Percentiles rank a stretch among this genome's conserved stretches.
phyloP scores from a whole-genome alignment of 371 early-diverging fungal genomes.

The Nematocida parisii region DNA sequence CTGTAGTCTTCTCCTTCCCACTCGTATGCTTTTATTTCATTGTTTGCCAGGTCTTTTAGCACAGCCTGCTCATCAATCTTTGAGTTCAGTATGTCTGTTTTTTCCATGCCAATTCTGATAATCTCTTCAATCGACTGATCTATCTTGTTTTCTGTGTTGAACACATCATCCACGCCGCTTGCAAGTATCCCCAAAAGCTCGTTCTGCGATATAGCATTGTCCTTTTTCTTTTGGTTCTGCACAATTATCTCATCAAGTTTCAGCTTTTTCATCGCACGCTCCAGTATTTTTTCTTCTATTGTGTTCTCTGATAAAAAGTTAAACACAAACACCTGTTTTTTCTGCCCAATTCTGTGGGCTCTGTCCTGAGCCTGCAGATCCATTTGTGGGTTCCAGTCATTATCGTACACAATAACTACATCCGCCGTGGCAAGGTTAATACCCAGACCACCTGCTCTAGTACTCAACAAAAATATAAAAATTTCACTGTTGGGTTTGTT shows the following conservation, averaged over 20 bases:
- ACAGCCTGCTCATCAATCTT: constrained; percentile 81
- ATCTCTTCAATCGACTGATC: constrained; percentile 87
- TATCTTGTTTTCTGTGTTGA: constrained; percentile 84
- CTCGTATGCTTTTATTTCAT: constrained; percentile 74
- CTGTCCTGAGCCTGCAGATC: constrained; percentile 99
- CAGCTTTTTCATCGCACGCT: constrained; percentile 88
- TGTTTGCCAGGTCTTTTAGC: constrained; percentile 14
- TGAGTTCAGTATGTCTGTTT: constrained; percentile 79
- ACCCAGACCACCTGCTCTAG: constrained; percentile 93
- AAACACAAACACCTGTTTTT: constrained; percentile 94
- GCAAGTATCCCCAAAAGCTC: constrained; percentile 70
- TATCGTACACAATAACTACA: constrained; percentile 96
- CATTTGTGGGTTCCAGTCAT: constrained; percentile 99
- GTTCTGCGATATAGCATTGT: constrained; percentile 70
- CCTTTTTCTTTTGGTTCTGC: constrained; percentile 76
- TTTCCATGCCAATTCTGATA: constrained; percentile 79
- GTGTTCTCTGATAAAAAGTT: constrained; percentile 87
- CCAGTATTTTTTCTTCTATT: constrained; percentile 90
- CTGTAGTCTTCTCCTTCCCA: constrained; percentile 93
- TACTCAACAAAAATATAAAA: constrained; percentile 76
- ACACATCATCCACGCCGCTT: constrained; percentile 80
- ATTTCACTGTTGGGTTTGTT: constrained; percentile 81
- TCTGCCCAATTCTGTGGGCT: constrained; percentile 99
- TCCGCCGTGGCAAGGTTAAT: constrained; percentile 97
- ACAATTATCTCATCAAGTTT: constrained; percentile 93